phyloP scores from a whole-genome alignment of 768 basidiomycete species.

The Strobilomyces dryophilus region DNA sequence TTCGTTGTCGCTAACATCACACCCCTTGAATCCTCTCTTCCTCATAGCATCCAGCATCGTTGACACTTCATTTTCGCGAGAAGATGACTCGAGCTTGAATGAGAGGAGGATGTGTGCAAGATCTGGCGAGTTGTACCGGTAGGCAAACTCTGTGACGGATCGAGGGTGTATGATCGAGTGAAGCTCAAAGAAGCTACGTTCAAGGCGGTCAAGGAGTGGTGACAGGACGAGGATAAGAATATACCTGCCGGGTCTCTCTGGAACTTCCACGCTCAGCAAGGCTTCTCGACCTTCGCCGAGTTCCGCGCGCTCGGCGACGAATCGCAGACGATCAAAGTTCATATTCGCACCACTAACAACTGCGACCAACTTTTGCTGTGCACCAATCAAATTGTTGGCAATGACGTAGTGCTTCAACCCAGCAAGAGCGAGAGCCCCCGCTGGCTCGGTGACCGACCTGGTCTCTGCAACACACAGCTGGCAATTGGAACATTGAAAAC shows the following conservation, averaged over 20 bases:
- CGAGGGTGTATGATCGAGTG: conserved; percentile 88
- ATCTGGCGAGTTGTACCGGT: conserved; percentile 75
- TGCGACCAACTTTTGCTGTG: conserved; percentile 84
- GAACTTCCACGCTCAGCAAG: conserved; percentile 89
- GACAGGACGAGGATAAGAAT: conserved; percentile 13
- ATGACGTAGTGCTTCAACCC: conserved; percentile 87
- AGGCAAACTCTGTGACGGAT: conserved; percentile 92
- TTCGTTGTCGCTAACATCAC: conserved; percentile 93
- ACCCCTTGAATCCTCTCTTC: conserved; percentile 70
- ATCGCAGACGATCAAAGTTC: conserved; percentile 95
- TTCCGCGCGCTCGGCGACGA: conserved; percentile 98
- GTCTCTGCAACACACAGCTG: conserved; percentile 51
- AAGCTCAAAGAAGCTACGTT: conserved; percentile 74
- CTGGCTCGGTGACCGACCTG: conserved; percentile 92
- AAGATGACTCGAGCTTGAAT: conserved; percentile 66
- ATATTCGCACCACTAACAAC: conserved; percentile 97
- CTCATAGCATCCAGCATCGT: conserved; percentile 62
- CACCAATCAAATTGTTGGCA: conserved; percentile 75
- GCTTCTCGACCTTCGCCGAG: conserved; percentile 95
- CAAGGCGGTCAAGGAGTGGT: neutral
- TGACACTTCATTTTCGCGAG: conserved; percentile 56
- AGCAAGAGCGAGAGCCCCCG: conserved; percentile 89
- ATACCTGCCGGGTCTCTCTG: conserved; percentile 88
- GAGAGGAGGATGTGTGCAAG: conserved; percentile 87
- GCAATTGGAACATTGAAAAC: neutral